A percentile compares a stretch with the other conserved stretches of the same genome.
Evolutionary conservation across 2,329 filamentous ascomycete genomes (phyloP).

Genomic region (Rhynchosporium secalis): DNA sequence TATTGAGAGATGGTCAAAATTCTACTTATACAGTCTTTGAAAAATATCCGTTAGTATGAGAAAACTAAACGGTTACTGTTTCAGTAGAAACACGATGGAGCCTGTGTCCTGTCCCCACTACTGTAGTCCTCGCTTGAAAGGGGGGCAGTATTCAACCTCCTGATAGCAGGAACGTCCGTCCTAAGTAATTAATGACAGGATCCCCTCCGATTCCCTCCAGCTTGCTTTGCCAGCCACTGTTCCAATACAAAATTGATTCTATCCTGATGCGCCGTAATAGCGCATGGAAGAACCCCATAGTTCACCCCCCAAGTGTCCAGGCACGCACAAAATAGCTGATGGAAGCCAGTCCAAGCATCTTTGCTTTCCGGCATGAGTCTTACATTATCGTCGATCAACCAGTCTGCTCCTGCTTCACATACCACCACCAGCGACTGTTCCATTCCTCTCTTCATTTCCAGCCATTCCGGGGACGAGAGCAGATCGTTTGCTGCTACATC

Average conservation of each 20-base stretch:
- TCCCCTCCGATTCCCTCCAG: not conserved
- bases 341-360: slow-evolving; percentile 18
- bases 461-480: slow-evolving; percentile 9
- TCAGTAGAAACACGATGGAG: no score
- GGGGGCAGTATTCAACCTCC: no score
- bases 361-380: slow-evolving; percentile 19
- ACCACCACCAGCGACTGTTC: slow-evolving; percentile 11
- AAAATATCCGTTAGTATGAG: no score
- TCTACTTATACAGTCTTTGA: no score
- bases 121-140: no score
- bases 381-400: slow-evolving; percentile 18
- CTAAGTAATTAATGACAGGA: no score
- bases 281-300: slow-evolving; percentile 16
- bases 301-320: slow-evolving; percentile 15
- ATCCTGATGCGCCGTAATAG: not conserved
- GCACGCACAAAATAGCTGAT: slow-evolving; percentile 17
- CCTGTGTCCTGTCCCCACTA: no score
- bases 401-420: slow-evolving; percentile 18
- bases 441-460: slow-evolving; percentile 10
- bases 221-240: not conserved
- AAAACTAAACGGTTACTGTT: no score
- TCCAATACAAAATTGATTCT: slow-evolving; percentile 15
- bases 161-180: no score
- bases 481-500: slow-evolving; percentile 6
- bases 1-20: no score